Conservation (phyloP, 495 filamentous ascomycete genomes). For the Penicillium psychrofluorescens region DNA sequence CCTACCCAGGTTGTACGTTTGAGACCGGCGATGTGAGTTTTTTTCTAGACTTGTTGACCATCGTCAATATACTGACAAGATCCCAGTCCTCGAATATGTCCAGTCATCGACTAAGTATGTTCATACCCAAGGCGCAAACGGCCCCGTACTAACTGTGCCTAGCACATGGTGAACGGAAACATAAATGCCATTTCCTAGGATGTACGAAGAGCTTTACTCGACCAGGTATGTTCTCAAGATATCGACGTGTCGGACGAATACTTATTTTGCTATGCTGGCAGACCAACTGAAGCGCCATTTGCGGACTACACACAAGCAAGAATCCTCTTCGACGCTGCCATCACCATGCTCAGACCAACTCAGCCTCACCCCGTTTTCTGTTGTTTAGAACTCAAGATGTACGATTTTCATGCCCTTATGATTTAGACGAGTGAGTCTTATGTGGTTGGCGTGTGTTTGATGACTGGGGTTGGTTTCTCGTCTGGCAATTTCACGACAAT, state of each 20-base stretch:
- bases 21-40: conserved; percentile 39
- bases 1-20: conserved; percentile 40
- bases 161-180: conserved; percentile 41
- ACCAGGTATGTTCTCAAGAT: conserved; percentile 24
- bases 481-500: background rate
- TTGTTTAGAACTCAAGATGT: conserved; percentile 7
- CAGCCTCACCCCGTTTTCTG: conserved; percentile 14
- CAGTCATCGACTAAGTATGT: conserved; percentile 38
- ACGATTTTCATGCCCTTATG: conserved; percentile 7
- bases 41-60: background rate
- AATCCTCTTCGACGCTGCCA: conserved; percentile 10
- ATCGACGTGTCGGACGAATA: background rate
- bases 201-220: conserved; percentile 43
- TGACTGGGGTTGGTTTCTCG: background rate
- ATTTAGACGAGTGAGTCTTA: background rate
- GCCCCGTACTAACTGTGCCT: conserved; percentile 6
- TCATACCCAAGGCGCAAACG: background rate
- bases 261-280: conserved; percentile 7
- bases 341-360: conserved; percentile 25
- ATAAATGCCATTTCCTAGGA: conserved; percentile 35
- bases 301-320: conserved; percentile 35
- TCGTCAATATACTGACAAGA: background rate
- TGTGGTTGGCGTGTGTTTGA: conserved; percentile 1
- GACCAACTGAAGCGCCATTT: conserved; percentile 43
- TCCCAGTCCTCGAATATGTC: conserved; percentile 43